phyloP scores from a whole-genome alignment of 768 basidiomycete species.

The Tylopilus subfusipes region DNA sequence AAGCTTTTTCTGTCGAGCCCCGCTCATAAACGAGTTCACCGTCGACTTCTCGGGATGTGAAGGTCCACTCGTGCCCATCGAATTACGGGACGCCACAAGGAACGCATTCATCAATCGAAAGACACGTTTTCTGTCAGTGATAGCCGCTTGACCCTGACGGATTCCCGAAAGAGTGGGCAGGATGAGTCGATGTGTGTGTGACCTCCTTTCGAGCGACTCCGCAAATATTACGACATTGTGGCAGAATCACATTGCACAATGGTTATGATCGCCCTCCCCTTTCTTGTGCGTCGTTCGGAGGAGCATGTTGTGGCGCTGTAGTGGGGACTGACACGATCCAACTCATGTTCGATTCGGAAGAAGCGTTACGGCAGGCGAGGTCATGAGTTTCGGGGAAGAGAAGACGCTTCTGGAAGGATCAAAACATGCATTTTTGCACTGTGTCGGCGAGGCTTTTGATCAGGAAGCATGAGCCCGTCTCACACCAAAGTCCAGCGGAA shows the following conservation, averaged over 20 bases:
- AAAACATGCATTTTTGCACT: not conserved
- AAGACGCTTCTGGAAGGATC: not conserved
- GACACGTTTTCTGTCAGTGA: not conserved
- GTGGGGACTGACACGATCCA: not conserved
- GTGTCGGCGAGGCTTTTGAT: not conserved
- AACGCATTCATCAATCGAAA: constrained; percentile 8
- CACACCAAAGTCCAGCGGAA: not conserved
- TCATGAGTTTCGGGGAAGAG: too few relatives aligned
- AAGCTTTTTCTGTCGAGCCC: not conserved
- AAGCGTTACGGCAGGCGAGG: not conserved
- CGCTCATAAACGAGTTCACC: constrained; percentile 1
- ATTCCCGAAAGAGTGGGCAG: not conserved
- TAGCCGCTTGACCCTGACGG: constrained; percentile 14
- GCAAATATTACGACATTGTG: constrained; percentile 13
- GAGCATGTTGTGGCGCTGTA: not conserved
- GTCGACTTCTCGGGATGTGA: not conserved
- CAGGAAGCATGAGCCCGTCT: not conserved
- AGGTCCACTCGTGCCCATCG: not conserved
- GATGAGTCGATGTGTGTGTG: not conserved
- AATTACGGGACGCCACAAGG: constrained; percentile 3
- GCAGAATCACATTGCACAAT: constrained; percentile 7
- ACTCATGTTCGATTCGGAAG: not conserved
- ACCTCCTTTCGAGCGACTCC: constrained; percentile 8
- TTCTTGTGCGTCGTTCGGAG: not conserved
- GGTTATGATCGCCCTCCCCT: constrained; percentile 4